A percentile compares a stretch with the other conserved stretches of the same genome.
phyloP scores from a whole-genome alignment of 2,329 filamentous ascomycete genomes.

The Aplosporella prunicola region DNA sequence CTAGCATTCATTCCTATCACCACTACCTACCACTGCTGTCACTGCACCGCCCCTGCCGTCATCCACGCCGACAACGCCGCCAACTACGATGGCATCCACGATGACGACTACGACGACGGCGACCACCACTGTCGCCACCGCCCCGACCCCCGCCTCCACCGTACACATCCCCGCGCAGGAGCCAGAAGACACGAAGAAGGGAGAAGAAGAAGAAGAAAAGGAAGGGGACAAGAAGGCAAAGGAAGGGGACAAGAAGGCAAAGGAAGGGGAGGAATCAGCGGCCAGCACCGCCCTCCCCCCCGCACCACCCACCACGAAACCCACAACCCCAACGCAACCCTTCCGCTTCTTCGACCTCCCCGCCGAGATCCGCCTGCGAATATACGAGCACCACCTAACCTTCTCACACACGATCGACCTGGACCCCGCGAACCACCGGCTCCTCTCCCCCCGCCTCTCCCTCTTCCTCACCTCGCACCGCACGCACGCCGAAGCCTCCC shows the following conservation, averaged over 20 bases:
- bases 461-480: constrained; percentile 54
- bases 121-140: neutral
- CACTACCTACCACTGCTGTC: constrained; percentile 5
- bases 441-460: constrained; percentile 52
- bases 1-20: constrained; percentile 20
- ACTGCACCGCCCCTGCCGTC: constrained; percentile 1
- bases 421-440: constrained; percentile 53
- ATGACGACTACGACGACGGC: constrained; percentile 58
- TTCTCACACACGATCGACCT: constrained; percentile 54
- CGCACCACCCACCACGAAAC: too few species aligned
- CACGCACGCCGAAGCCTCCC: constrained; percentile 42
- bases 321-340: constrained; percentile 43
- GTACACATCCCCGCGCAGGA: neutral
- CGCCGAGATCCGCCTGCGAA: constrained; percentile 42
- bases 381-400: constrained; percentile 40
- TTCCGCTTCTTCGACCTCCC: constrained; percentile 47
- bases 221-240: too few species aligned
- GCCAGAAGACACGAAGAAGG: too few species aligned
- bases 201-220: neutral
- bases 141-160: neutral
- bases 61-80: constrained; percentile 3
- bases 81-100: constrained; percentile 53
- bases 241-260: too few species aligned
- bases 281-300: too few species aligned
- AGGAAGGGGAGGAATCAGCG: too few species aligned